Percentiles rank a stretch among this genome's conserved stretches.
phyloP scores from a whole-genome alignment of 768 basidiomycete genomes.

The Amanita muscaria region DNA sequence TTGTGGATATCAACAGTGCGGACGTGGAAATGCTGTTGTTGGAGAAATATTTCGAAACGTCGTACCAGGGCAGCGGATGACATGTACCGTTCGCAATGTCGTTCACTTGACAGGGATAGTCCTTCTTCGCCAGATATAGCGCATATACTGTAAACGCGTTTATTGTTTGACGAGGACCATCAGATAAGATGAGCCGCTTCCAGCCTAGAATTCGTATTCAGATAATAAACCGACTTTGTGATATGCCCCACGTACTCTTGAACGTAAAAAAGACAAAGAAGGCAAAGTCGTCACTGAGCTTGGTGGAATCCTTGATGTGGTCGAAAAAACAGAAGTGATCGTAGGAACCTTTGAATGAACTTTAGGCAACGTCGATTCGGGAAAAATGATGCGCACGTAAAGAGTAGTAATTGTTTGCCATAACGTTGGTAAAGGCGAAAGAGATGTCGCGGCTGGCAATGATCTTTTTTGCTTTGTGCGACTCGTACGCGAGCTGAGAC shows the following conservation, averaged over 20 bases:
- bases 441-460: constrained; percentile 94
- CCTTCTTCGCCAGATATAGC: constrained; percentile 38
- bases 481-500: constrained; percentile 79
- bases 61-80: constrained; percentile 39
- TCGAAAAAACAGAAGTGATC: constrained; percentile 98
- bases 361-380: constrained; percentile 9
- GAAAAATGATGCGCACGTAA: constrained; percentile 52
- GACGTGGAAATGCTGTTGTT: constrained; percentile 72
- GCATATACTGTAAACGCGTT: constrained; percentile 5
- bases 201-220: constrained; percentile 22
- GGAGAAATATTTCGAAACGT: constrained; percentile 71
- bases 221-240: background rate
- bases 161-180: constrained; percentile 83
- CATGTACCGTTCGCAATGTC: too few relatives aligned
- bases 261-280: constrained; percentile 99
- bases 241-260: constrained; percentile 63
- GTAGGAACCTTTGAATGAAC: constrained; percentile 61
- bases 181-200: constrained; percentile 59
- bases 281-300: constrained; percentile 94
- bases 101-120: constrained; percentile 4
- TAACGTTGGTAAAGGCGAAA: constrained; percentile 95
- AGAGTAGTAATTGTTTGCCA: constrained; percentile 95
- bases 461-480: constrained; percentile 87
- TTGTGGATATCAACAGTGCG: constrained; percentile 77
- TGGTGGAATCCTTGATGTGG: constrained; percentile 92